A percentile compares a stretch with the other conserved stretches of the same genome.
Evolutionary conservation across 352 stramenopile species (phyloP).

Genomic region (Thraustochytrium sp.): DNA sequence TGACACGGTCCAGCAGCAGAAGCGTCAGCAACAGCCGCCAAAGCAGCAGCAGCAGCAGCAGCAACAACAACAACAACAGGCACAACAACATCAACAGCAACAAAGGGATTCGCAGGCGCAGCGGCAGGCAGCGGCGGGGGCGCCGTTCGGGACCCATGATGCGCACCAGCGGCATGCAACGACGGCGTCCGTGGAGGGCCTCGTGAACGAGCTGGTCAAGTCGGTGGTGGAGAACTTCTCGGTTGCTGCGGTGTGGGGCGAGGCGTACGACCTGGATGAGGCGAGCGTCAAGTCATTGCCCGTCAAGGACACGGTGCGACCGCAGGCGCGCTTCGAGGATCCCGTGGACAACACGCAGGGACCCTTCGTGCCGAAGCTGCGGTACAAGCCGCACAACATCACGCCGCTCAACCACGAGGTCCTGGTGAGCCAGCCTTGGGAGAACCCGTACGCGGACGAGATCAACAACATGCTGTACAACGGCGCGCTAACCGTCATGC

Average conservation of each 20-base stretch:
- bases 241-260: not conserved
- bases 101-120: too few relatives aligned
- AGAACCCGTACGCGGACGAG: slow-evolving; percentile 17
- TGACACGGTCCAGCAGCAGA: too few relatives aligned
- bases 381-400: not conserved
- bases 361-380: not conserved
- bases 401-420: not conserved
- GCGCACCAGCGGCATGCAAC: too few relatives aligned
- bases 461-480: not conserved
- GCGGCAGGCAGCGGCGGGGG: too few relatives aligned
- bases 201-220: not conserved
- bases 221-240: not conserved
- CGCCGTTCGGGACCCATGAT: too few relatives aligned
- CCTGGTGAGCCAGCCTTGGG: slow-evolving; percentile 4
- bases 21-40: too few relatives aligned
- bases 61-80: too few relatives aligned
- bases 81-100: too few relatives aligned
- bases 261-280: not conserved
- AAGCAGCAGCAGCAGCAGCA: too few relatives aligned
- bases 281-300: not conserved
- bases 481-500: not conserved
- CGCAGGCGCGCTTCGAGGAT: not conserved
- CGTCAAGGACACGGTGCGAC: slow-evolving; percentile 2
- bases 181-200: not conserved
- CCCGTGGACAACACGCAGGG: not conserved